These are phyloP conservation scores for Debaryomycetaceae sp. DNA, from an alignment of 1,139 yeast genomes.

Conservation along the genomic window DNA sequence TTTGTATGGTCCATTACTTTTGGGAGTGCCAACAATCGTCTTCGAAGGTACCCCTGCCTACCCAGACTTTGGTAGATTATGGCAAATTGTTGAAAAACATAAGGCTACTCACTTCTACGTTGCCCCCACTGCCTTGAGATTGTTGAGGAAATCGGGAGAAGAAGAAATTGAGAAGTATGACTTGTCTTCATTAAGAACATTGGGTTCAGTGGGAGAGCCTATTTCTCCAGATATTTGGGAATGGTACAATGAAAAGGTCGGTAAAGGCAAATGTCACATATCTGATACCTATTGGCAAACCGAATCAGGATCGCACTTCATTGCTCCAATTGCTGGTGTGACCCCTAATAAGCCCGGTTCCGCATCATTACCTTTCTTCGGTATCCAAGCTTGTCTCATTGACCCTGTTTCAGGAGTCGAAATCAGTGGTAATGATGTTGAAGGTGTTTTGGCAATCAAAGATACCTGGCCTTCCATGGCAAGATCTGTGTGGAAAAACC, in stretches of 20 bases:
- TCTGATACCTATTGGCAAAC: conserved; percentile 99
- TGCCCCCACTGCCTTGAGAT: conserved; percentile 96
- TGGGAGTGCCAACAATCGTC: conserved; percentile 88
- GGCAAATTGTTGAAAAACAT: conserved; percentile 93
- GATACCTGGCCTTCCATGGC: conserved; percentile 98
- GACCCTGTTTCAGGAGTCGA: conserved; percentile 91
- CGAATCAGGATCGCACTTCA: conserved; percentile 94
- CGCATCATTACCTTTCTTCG: conserved; percentile 95
- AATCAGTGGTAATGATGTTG: conserved; percentile 84
- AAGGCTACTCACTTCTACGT: conserved; percentile 96
- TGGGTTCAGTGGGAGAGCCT: conserved; percentile 99
- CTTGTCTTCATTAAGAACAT: conserved; percentile 83
- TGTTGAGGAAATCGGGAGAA: conserved; percentile 93
- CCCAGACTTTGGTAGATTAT: conserved; percentile 94
- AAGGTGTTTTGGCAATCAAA: conserved; percentile 90
- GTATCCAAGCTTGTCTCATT: conserved; percentile 83
- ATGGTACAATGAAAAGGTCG: conserved; percentile 93
- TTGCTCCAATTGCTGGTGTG: conserved; percentile 93
- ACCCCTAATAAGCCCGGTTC: conserved; percentile 97
- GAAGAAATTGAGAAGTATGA: conserved; percentile 80
- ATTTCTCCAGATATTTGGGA: conserved; percentile 98
- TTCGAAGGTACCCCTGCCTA: conserved; percentile 98
- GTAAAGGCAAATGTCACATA: conserved; percentile 81
- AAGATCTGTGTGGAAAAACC: conserved; percentile 91
- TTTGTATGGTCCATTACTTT: conserved; percentile 83